A percentile compares a stretch with the other conserved stretches of the same genome.
These are phyloP conservation scores for Phytopythium chamaehyphon DNA, from an alignment of 352 stramenopile species.

Conservation along the genomic window DNA sequence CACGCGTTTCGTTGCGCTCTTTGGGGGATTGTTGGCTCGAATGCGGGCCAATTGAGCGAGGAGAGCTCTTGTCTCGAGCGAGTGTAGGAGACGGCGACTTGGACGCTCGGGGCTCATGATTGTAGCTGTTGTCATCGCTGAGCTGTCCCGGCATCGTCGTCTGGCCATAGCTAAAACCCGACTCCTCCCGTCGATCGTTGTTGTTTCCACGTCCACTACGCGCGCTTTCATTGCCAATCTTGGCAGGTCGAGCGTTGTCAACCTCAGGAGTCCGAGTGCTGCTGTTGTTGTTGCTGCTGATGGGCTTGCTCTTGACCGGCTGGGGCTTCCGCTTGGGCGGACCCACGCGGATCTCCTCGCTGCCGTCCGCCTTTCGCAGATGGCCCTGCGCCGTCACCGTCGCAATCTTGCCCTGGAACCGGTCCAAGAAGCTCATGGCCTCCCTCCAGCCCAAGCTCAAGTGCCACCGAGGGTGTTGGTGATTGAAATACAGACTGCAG, in stretches of 20 bases:
- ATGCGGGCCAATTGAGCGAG: background rate
- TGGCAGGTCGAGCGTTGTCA: too few species aligned
- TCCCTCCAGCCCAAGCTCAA: background rate
- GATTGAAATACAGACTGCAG: too few species aligned
- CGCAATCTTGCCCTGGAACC: slow-evolving; percentile 81
- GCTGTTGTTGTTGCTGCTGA: slow-evolving; percentile 9
- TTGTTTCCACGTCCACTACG: background rate
- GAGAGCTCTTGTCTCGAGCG: background rate
- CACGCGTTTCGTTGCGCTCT: slow-evolving; percentile 58
- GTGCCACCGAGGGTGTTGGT: background rate
- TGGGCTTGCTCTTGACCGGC: slow-evolving; percentile 6
- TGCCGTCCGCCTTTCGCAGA: slow-evolving; percentile 73
- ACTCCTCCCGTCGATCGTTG: background rate
- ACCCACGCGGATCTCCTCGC: slow-evolving; percentile 76
- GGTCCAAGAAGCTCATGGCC: slow-evolving; percentile 76
- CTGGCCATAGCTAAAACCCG: slow-evolving; percentile 15
- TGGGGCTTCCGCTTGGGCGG: slow-evolving; percentile 46
- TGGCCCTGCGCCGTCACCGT: slow-evolving; percentile 77
- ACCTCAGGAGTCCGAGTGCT: background rate
- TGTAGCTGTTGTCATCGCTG: slow-evolving; percentile 27
- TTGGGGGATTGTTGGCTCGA: slow-evolving; percentile 34
- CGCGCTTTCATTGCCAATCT: background rate
- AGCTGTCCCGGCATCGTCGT: slow-evolving; percentile 23
- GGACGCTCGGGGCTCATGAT: slow-evolving; percentile 2
- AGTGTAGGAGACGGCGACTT: slow-evolving; percentile 2